Evolutionary conservation across 1,284 basidiomycete species (phyloP).

Genomic region (Cutaneotrichosporon cavernicola): DNA sequence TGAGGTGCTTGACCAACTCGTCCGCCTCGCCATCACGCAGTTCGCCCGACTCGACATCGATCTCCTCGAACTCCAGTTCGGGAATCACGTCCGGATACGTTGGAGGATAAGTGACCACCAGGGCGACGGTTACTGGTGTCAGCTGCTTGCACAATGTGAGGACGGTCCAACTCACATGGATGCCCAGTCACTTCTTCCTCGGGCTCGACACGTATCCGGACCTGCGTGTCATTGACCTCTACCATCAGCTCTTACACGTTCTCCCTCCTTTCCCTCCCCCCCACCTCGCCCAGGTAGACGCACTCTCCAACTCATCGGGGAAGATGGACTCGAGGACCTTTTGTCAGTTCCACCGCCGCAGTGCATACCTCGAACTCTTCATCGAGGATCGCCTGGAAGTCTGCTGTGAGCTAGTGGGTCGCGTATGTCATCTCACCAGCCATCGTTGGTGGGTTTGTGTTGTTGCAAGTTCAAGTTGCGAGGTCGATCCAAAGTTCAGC

Average conservation of each 20-base stretch:
- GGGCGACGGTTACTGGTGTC: conserved; percentile 66
- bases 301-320: conserved; percentile 87
- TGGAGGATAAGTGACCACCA: conserved; percentile 69
- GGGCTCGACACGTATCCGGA: conserved; percentile 84
- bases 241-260: conserved; percentile 54
- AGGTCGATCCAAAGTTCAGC: not conserved
- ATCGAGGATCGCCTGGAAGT: conserved; percentile 55
- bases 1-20: conserved; percentile 66
- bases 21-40: conserved; percentile 58
- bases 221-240: conserved; percentile 79
- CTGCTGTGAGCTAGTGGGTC: conserved; percentile 23
- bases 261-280: too few relatives aligned
- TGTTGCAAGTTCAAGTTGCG: not conserved
- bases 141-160: not conserved
- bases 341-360: conserved; percentile 13
- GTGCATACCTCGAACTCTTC: conserved; percentile 82
- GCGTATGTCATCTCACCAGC: not conserved
- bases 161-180: conserved; percentile 28
- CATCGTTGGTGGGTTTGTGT: not conserved
- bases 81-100: conserved; percentile 76
- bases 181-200: conserved; percentile 61
- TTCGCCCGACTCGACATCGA: conserved; percentile 59
- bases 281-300: conserved; percentile 50
- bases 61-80: conserved; percentile 64
- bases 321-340: conserved; percentile 95